phyloP scores from a whole-genome alignment of 2,329 filamentous ascomycete species.

The Cytospora chrysosperma region DNA sequence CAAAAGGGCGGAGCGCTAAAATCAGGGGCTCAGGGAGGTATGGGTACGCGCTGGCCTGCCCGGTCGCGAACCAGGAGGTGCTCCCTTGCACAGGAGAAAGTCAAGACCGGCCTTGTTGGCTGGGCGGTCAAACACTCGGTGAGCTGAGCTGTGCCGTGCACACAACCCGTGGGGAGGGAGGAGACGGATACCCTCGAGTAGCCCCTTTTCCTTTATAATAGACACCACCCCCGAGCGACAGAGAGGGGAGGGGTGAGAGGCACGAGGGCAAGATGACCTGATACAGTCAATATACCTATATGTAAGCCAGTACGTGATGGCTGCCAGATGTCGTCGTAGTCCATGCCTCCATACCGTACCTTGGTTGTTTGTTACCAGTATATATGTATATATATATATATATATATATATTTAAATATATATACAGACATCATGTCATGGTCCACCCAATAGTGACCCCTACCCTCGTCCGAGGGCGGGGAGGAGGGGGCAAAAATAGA shows the following conservation, averaged over 20 bases:
- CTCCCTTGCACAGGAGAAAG: neutral
- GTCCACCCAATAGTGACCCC: neutral
- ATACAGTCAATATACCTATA: too few relatives aligned
- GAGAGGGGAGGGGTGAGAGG: too few relatives aligned
- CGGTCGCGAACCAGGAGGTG: neutral
- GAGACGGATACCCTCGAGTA: neutral
- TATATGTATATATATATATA: too few relatives aligned
- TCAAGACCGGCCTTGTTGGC: neutral
- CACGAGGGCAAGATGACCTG: neutral
- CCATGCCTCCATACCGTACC: neutral
- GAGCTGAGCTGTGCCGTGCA: neutral
- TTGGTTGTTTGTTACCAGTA: too few relatives aligned
- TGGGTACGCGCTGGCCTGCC: neutral
- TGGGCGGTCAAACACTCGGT: neutral
- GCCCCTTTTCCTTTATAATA: neutral
- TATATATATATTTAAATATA: too few relatives aligned
- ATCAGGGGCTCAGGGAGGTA: conserved; percentile 21
- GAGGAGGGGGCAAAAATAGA: neutral
- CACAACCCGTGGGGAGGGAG: neutral
- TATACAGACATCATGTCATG: neutral
- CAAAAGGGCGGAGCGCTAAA: conserved; percentile 13
- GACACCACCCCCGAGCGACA: too few relatives aligned
- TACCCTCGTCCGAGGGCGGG: neutral
- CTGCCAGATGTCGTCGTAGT: neutral
- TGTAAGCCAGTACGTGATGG: neutral